Percentiles rank a stretch among this genome's conserved stretches.
Conservation (phyloP, 2,329 filamentous ascomycete species). For the Nannizzia gypsea region DNA sequence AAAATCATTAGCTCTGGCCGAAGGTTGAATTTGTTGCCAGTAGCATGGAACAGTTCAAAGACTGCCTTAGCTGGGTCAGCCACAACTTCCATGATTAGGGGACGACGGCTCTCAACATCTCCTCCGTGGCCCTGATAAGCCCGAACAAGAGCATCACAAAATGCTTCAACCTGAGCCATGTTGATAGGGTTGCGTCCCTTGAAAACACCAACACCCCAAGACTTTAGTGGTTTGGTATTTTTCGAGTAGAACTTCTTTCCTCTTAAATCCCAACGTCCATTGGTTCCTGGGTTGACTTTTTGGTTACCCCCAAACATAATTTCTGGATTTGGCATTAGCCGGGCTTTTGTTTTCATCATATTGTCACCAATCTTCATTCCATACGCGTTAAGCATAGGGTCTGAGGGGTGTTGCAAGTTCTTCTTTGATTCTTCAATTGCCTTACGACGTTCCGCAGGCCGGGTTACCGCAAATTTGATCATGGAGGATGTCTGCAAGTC, state of each 20-base stretch:
- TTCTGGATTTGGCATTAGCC: conserved; percentile 57
- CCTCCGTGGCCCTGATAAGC: conserved; percentile 53
- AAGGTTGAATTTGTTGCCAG: conserved; percentile 42
- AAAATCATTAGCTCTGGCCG: conserved; percentile 70
- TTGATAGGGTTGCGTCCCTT: conserved; percentile 41
- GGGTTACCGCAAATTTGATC: conserved; percentile 86
- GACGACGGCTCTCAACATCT: conserved; percentile 37
- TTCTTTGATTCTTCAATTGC: conserved; percentile 58
- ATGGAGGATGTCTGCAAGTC: conserved; percentile 62
- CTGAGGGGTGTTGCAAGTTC: conserved; percentile 55
- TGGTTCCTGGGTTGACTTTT: conserved; percentile 47
- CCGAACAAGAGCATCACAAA: conserved; percentile 50
- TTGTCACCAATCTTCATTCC: conserved; percentile 55
- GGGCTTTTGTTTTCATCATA: conserved; percentile 58
- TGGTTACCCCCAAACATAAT: conserved; percentile 54
- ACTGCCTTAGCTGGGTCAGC: conserved; percentile 44
- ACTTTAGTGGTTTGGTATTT: conserved; percentile 51
- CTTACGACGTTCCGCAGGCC: conserved; percentile 54
- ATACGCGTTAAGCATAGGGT: conserved; percentile 60
- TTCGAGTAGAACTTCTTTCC: conserved; percentile 61
- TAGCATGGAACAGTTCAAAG: conserved; percentile 43
- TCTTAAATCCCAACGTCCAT: conserved; percentile 78
- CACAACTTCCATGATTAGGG: conserved; percentile 33
- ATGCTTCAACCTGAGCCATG: conserved; percentile 37
- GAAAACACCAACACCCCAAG: conserved; percentile 66